phyloP scores from a whole-genome alignment of 768 basidiomycete species.

The Galerina sulciceps region DNA sequence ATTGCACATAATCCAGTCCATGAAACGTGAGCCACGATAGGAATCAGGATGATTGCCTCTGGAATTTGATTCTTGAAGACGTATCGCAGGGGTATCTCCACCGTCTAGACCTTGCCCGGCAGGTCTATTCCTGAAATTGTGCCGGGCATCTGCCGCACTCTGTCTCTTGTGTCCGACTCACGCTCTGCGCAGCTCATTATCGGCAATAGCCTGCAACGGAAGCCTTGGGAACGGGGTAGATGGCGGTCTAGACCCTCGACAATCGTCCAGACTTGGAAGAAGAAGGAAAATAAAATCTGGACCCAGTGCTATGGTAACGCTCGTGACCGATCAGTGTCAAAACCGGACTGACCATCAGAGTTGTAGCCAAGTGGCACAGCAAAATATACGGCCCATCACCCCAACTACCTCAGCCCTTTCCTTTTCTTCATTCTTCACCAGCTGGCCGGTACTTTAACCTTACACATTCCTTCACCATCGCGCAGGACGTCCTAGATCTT shows the following conservation, averaged over 20 bases:
- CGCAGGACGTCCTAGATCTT: slow-evolving; percentile 42
- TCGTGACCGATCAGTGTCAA: slow-evolving; percentile 11
- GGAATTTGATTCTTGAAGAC: too few species aligned
- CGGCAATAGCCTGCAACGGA: slow-evolving; percentile 18
- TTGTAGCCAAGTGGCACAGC: slow-evolving; percentile 18
- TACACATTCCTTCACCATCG: slow-evolving; percentile 37
- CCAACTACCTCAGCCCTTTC: slow-evolving; percentile 16
- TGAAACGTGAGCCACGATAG: too few species aligned
- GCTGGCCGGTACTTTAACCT: slow-evolving; percentile 53
- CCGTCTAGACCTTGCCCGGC: too few species aligned
- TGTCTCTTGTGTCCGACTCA: background rate
- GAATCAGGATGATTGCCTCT: too few species aligned
- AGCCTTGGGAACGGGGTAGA: slow-evolving; percentile 6
- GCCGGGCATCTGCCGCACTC: too few species aligned
- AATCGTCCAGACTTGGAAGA: background rate
- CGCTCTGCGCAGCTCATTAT: too few species aligned
- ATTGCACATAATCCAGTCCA: too few species aligned
- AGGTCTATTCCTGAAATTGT: too few species aligned
- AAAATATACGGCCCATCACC: slow-evolving; percentile 16
- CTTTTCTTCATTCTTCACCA: slow-evolving; percentile 36
- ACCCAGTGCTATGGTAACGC: slow-evolving; percentile 27
- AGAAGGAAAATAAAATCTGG: slow-evolving; percentile 5
- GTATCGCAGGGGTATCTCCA: too few species aligned
- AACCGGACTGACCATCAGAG: slow-evolving; percentile 16
- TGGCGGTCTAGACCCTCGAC: background rate